These are phyloP conservation scores for Saccharomycopsis hybrid DNA, from an alignment of 1,139 yeast species.

Conservation along the genomic window DNA sequence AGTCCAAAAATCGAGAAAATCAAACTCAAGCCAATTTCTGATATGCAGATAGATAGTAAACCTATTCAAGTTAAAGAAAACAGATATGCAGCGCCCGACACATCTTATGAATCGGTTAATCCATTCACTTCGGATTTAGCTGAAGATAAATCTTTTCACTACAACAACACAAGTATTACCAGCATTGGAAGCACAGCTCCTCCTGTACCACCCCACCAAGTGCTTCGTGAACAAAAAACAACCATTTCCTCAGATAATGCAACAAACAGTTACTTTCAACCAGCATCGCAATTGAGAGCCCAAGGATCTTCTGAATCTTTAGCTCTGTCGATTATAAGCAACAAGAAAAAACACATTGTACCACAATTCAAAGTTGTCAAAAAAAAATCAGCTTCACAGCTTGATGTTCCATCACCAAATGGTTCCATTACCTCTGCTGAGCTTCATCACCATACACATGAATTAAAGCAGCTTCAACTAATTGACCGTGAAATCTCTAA, in stretches of 20 bases:
- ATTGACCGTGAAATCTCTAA: conserved; percentile 20
- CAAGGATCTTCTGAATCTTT: too few species aligned
- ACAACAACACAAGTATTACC: neutral
- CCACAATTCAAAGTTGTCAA: conserved; percentile 18
- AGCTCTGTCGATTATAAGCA: neutral
- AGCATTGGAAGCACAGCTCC: too few species aligned
- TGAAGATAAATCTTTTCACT: neutral
- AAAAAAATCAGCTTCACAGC: conserved; percentile 1
- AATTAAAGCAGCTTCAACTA: conserved; percentile 18
- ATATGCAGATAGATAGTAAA: too few species aligned
- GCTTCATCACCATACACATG: conserved; percentile 5
- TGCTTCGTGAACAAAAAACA: too few species aligned
- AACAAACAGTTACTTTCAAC: too few species aligned
- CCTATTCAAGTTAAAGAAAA: too few species aligned
- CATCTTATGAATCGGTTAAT: neutral
- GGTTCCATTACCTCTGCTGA: conserved; percentile 3
- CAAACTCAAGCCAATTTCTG: too few species aligned
- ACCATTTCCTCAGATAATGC: too few species aligned
- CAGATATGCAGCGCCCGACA: too few species aligned
- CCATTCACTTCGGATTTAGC: neutral
- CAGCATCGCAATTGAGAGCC: too few species aligned
- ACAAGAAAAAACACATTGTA: conserved; percentile 5
- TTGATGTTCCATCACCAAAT: neutral
- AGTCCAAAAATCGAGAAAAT: neutral
- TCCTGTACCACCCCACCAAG: too few species aligned